Conservation (phyloP, 106 monocot genomes). For the Xerophyta viscosa region DNA sequence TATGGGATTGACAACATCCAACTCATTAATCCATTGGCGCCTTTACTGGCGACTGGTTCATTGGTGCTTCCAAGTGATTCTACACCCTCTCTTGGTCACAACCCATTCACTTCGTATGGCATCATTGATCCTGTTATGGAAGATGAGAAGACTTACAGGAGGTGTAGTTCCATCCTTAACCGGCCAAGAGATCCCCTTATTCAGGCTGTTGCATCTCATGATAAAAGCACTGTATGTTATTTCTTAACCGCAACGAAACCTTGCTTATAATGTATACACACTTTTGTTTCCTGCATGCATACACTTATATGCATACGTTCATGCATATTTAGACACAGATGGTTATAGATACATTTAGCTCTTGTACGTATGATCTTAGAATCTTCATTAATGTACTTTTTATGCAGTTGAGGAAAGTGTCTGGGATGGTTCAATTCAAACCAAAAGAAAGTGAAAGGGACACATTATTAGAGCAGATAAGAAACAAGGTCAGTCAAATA, state of each 20-base stretch:
- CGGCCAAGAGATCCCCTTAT: conserved; percentile 87
- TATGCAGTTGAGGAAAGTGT: conserved; percentile 84
- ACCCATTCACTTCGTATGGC: conserved; percentile 26
- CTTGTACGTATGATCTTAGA: no score
- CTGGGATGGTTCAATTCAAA: conserved; percentile 47
- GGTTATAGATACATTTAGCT: no score
- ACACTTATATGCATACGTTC: no score
- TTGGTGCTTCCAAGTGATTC: conserved; percentile 24
- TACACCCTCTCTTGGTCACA: conserved; percentile 22
- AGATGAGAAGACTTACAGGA: conserved; percentile 27
- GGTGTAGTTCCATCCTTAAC: conserved; percentile 52
- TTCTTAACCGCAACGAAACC: no score
- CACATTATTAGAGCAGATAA: conserved; percentile 80
- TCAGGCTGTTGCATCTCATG: conserved; percentile 91
- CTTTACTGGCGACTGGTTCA: conserved; percentile 14
- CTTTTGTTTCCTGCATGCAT: no score
- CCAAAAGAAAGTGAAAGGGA: conserved; percentile 53
- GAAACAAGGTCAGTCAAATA: conserved; percentile 56
- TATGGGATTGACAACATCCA: conserved; percentile 31
- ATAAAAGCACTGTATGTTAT: conserved; percentile 77
- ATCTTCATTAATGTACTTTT: conserved; percentile 1
- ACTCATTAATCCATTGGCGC: conserved; percentile 12
- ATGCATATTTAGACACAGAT: no score
- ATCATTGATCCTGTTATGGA: conserved; percentile 20
- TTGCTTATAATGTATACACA: background rate